Base-by-base conservation (phyloP, 2,329 filamentous ascomycete species). In the Ilyonectria robusta region DNA sequence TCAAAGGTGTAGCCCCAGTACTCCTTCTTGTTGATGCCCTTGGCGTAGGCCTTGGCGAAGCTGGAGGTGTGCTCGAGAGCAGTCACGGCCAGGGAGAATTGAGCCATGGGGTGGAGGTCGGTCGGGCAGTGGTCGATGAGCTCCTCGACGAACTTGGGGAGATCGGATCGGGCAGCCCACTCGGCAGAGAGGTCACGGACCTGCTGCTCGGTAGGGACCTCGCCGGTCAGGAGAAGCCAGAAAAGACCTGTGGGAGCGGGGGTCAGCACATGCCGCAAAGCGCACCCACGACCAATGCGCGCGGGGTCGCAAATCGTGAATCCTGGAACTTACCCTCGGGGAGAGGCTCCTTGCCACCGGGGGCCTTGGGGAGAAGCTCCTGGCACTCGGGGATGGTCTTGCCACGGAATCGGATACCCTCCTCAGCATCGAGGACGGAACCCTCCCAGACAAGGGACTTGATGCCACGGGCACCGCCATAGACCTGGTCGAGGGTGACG, bases 1-100 rank as follows among this genome's bases (percentile, higher is more conserved):
- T 99, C 96, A 80, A 97, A 99, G 78, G 95, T 98, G 90, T 98
- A 95, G 85, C 92, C 91, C 96, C 96, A 99, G 93, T 99, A 99
- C 78, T 98, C 94, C 85, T 95, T 94, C 93, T 99, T 99, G 91
- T 95, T 96, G 81, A 99, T 94, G 81, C 96, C 96, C 91, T 97
- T 97, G 80, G 95, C 95, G 82, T 99, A 99, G 79, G 96, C 96
- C 90, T 98, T 97, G 83, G 96, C 92, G 86, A 99, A 99, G 74
- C 93, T 91, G 71, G 96, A 98, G 83, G 97, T 95, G 86, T 97
- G 95, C 91, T 99, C 96, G 80, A 99, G 95, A 80, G 96, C 96
- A 77, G 93, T 97, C 79, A 99, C 94, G 79, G 96, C 96, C 79
- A 99, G 88, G 67, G 96, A 98, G 90, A 99, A 97, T 88, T 99